Evolutionary conservation across 2,329 filamentous ascomycete species (phyloP).

Genomic region (Phaeosphaeriaceae sp.): DNA sequence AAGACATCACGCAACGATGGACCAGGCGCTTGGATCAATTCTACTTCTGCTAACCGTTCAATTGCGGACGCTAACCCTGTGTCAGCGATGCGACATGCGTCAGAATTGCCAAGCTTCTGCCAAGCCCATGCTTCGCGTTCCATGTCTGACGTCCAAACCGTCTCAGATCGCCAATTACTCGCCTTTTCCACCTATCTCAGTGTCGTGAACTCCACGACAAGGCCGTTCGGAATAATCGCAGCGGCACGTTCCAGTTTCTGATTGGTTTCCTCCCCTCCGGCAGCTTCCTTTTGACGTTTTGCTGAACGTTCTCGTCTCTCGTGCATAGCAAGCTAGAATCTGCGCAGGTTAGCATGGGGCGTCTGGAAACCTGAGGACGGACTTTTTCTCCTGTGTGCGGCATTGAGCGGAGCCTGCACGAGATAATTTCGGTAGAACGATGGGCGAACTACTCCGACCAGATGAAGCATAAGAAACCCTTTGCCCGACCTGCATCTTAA

Average conservation of each 20-base stretch:
- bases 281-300: neutral
- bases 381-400: slow-evolving; percentile 8
- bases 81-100: slow-evolving; percentile 14
- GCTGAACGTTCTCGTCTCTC: neutral
- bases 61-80: slow-evolving; percentile 3
- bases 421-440: slow-evolving; percentile 5
- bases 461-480: slow-evolving; percentile 17
- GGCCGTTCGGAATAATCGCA: slow-evolving; percentile 24
- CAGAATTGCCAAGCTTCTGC: slow-evolving; percentile 26
- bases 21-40: neutral
- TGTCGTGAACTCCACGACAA: slow-evolving; percentile 10
- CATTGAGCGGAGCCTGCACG: slow-evolving; percentile 16
- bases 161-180: slow-evolving; percentile 23
- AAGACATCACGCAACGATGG: neutral
- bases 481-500: slow-evolving; percentile 15
- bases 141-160: slow-evolving; percentile 23
- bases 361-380: neutral
- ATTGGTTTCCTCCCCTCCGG: slow-evolving; percentile 26
- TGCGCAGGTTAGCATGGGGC: neutral
- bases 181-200: slow-evolving; percentile 8
- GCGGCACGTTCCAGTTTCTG: slow-evolving; percentile 9
- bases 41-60: neutral
- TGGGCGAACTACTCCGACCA: slow-evolving; percentile 2
- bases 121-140: slow-evolving; percentile 26
- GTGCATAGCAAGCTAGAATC: slow-evolving; percentile 13